Percentiles rank a stretch among this genome's conserved stretches.
Evolutionary conservation across 352 stramenopile genomes (phyloP).

Genomic region (Phytophthora capsici): DNA sequence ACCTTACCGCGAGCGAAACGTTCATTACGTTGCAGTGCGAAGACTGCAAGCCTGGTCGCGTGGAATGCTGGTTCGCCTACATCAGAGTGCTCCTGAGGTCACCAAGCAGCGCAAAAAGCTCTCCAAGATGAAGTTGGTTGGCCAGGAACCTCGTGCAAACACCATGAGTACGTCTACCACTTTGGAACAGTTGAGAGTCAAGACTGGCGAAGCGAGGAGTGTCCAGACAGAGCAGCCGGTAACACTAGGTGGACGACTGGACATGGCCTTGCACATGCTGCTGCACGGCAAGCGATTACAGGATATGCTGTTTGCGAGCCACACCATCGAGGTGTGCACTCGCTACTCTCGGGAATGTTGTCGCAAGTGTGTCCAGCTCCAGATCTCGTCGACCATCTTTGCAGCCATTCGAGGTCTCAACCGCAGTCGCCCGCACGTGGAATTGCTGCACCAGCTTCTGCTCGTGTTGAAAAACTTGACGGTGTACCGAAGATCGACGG

Average conservation of each 20-base stretch:
- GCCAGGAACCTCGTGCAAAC: not conserved
- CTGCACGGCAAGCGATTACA: slow-evolving; percentile 86
- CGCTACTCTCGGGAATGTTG: slow-evolving; percentile 92
- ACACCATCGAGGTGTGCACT: slow-evolving; percentile 93
- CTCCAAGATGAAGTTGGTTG: slow-evolving; percentile 57
- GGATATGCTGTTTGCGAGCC: slow-evolving; percentile 93
- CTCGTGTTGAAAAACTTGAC: slow-evolving; percentile 90
- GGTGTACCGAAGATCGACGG: slow-evolving; percentile 56
- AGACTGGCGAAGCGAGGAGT: slow-evolving; percentile 19
- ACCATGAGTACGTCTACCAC: not conserved
- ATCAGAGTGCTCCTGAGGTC: slow-evolving; percentile 44
- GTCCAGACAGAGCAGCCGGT: slow-evolving; percentile 42
- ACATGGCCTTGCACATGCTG: slow-evolving; percentile 78
- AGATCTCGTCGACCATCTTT: slow-evolving; percentile 92
- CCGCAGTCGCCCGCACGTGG: slow-evolving; percentile 94
- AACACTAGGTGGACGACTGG: slow-evolving; percentile 64
- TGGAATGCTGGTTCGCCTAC: slow-evolving; percentile 63
- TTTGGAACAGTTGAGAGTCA: slow-evolving; percentile 29
- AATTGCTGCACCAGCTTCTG: slow-evolving; percentile 91
- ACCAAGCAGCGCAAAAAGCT: slow-evolving; percentile 66
- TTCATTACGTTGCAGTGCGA: slow-evolving; percentile 28
- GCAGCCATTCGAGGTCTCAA: slow-evolving; percentile 94
- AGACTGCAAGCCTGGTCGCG: slow-evolving; percentile 79
- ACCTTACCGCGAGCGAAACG: slow-evolving; percentile 36
- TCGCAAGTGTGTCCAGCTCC: slow-evolving; percentile 84